Evolutionary conservation across 208 protist genomes (phyloP).

Genomic region (Crithidia acanthocephali): DNA sequence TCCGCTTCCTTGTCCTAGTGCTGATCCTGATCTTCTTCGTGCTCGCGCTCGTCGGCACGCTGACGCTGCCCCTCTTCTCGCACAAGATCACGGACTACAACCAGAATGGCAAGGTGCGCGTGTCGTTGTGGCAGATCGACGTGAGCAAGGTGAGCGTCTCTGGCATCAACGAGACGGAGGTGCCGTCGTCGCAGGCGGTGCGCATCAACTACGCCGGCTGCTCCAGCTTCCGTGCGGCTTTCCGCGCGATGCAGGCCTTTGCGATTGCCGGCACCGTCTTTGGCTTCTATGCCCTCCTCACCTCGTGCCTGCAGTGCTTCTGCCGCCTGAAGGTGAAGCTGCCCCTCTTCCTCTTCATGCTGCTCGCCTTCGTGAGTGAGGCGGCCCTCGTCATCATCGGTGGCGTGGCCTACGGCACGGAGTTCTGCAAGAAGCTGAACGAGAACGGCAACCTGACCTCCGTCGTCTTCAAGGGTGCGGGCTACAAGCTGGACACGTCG

Average conservation of each 20-base stretch:
- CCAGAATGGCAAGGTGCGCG: constrained; percentile 37
- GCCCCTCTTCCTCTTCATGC: constrained; percentile 49
- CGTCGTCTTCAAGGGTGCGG: constrained; percentile 47
- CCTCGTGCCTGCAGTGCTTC: constrained; percentile 45
- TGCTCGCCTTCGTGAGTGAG: constrained; percentile 43
- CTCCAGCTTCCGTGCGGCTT: constrained; percentile 34
- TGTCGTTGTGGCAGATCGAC: constrained; percentile 44
- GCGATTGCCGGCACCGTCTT: constrained; percentile 48
- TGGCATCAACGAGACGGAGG: constrained; percentile 16
- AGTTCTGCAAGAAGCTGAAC: constrained; percentile 37
- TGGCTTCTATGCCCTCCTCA: constrained; percentile 50
- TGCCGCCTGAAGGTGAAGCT: constrained; percentile 57
- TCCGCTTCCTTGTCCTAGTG: constrained; percentile 44
- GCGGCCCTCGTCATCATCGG: constrained; percentile 39
- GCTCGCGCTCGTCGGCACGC: constrained; percentile 45
- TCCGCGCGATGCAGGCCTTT: constrained; percentile 51
- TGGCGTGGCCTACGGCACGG: constrained; percentile 32
- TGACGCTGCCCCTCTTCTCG: constrained; percentile 43
- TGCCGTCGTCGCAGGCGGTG: constrained; percentile 24
- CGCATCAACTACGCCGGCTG: constrained; percentile 61
- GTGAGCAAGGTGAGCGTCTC: constrained; percentile 26
- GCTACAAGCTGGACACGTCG: constrained; percentile 43
- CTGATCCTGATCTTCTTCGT: constrained; percentile 40
- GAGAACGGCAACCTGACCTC: constrained; percentile 34
- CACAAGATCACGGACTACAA: constrained; percentile 25